These are phyloP conservation scores for Russula emetica DNA, from an alignment of 768 basidiomycete genomes.

Conservation along the genomic window DNA sequence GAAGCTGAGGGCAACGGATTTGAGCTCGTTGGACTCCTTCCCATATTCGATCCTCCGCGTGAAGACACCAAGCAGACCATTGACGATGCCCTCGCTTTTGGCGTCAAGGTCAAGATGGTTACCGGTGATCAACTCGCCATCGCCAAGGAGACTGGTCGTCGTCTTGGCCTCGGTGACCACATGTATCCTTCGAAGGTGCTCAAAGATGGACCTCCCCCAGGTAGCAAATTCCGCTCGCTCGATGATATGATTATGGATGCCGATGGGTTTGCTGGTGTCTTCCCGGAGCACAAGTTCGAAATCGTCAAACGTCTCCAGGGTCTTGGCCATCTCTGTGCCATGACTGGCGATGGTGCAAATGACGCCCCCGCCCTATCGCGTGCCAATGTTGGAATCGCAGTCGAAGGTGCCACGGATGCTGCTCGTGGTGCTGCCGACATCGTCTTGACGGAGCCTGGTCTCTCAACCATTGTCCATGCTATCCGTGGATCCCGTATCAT, in stretches of 20 bases:
- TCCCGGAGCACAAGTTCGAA: conserved; percentile 99
- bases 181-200: conserved; percentile 99
- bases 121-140: conserved; percentile 99
- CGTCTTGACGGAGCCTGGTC: conserved; percentile 95
- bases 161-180: conserved; percentile 96
- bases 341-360: conserved; percentile 99
- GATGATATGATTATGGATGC: conserved; percentile 99
- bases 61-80: conserved; percentile 99
- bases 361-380: conserved; percentile 97
- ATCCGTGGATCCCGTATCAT: conserved; percentile 98
- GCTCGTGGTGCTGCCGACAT: conserved; percentile 99
- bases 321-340: conserved; percentile 92
- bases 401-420: conserved; percentile 98
- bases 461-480: conserved; percentile 98
- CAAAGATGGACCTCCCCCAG: conserved; percentile 90
- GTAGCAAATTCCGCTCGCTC: conserved; percentile 74
- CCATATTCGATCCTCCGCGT: conserved; percentile 97
- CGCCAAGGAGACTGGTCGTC: conserved; percentile 97
- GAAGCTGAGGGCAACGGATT: conserved; percentile 95
- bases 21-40: conserved; percentile 93
- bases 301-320: conserved; percentile 98
- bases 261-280: conserved; percentile 98
- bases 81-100: conserved; percentile 91
- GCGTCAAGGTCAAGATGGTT: conserved; percentile 99
- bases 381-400: conserved; percentile 99